phyloP scores from a whole-genome alignment of 2,329 filamentous ascomycete genomes.

The Plectosphaerella sp. region DNA sequence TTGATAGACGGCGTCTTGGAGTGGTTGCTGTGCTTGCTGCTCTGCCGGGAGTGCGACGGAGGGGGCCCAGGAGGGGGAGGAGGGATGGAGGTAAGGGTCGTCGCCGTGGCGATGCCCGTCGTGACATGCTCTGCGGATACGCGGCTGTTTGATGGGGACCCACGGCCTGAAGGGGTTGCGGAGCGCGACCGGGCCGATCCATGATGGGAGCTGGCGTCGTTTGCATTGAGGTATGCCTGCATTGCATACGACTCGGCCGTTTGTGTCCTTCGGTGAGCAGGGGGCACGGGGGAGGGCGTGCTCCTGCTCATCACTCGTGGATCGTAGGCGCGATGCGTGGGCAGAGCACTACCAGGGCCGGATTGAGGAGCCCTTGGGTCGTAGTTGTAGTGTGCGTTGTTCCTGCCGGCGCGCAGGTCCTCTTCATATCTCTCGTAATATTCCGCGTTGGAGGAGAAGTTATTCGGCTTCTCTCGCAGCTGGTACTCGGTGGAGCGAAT shows the following conservation, averaged over 20 bases:
- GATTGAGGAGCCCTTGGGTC: slow-evolving; percentile 17
- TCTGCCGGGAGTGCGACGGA: slow-evolving; percentile 8
- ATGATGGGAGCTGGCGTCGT: slow-evolving; percentile 15
- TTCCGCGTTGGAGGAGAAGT: slow-evolving; percentile 26
- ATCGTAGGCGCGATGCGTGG: slow-evolving; percentile 45
- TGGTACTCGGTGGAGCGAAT: slow-evolving; percentile 15
- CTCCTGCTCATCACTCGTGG: slow-evolving; percentile 28
- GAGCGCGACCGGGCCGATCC: slow-evolving; percentile 1
- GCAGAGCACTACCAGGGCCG: slow-evolving; percentile 27
- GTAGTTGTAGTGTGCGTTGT: slow-evolving; percentile 18
- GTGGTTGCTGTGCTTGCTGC: slow-evolving; percentile 5
- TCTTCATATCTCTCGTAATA: slow-evolving; percentile 35
- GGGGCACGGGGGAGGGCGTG: slow-evolving; percentile 5
- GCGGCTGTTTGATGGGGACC: slow-evolving; percentile 8
- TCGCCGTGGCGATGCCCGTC: slow-evolving; percentile 2
- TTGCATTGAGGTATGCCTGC: slow-evolving; percentile 29
- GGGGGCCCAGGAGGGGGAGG: slow-evolving; percentile 21
- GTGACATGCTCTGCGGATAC: slow-evolving; percentile 1
- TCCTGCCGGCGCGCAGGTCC: slow-evolving; percentile 11
- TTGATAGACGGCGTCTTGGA: slow-evolving; percentile 27
- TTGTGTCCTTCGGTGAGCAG: slow-evolving; percentile 13
- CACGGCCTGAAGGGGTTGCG: slow-evolving; percentile 13
- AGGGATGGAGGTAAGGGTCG: slow-evolving; percentile 10
- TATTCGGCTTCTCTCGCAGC: slow-evolving; percentile 15
- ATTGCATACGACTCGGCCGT: slow-evolving; percentile 27